A percentile compares a stretch with the other conserved stretches of the same genome.
phyloP scores from a whole-genome alignment of 352 stramenopile species.

The Globisporangium paddicum region DNA sequence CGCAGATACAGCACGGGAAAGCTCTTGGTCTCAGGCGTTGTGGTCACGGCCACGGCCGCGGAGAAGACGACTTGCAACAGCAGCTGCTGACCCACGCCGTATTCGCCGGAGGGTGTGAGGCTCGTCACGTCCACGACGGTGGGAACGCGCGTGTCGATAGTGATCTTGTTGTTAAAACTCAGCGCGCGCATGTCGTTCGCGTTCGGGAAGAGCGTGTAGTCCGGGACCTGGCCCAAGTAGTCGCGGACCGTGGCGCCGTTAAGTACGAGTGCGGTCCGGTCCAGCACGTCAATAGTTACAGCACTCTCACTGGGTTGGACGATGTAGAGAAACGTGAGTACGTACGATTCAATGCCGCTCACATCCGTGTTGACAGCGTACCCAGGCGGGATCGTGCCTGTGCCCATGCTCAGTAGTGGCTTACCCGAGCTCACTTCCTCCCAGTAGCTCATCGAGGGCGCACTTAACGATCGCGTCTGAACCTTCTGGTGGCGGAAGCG shows the following conservation, averaged over 20 bases:
- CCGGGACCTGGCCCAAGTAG: slow-evolving; percentile 29
- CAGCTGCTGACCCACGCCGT: slow-evolving; percentile 54
- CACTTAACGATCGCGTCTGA: slow-evolving; percentile 11
- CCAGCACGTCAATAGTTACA: slow-evolving; percentile 35
- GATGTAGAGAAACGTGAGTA: slow-evolving; percentile 49
- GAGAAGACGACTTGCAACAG: slow-evolving; percentile 50
- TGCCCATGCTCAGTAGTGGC: slow-evolving; percentile 41
- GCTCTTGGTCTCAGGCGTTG: slow-evolving; percentile 5
- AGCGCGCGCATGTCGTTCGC: slow-evolving; percentile 36
- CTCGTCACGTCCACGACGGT: slow-evolving; percentile 37
- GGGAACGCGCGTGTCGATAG: slow-evolving; percentile 46
- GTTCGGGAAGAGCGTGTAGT: slow-evolving; percentile 50
- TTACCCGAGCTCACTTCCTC: slow-evolving; percentile 35
- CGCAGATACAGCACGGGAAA: slow-evolving; percentile 33
- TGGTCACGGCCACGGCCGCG: slow-evolving; percentile 31
- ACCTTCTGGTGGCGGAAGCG: slow-evolving; percentile 41
- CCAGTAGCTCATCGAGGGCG: slow-evolving; percentile 13
- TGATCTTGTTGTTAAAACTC: slow-evolving; percentile 54
- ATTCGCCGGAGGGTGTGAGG: slow-evolving; percentile 41
- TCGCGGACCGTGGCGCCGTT: slow-evolving; percentile 48
- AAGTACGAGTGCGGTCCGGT: slow-evolving; percentile 30
- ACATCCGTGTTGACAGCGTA: slow-evolving; percentile 48
- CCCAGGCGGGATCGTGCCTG: slow-evolving; percentile 25
- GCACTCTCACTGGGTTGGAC: slow-evolving; percentile 32
- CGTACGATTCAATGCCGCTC: slow-evolving; percentile 35